Percentiles rank a stretch among this genome's conserved stretches.
phyloP scores from a whole-genome alignment of 805 yeast genomes.

The Jamesozyma piceae region DNA sequence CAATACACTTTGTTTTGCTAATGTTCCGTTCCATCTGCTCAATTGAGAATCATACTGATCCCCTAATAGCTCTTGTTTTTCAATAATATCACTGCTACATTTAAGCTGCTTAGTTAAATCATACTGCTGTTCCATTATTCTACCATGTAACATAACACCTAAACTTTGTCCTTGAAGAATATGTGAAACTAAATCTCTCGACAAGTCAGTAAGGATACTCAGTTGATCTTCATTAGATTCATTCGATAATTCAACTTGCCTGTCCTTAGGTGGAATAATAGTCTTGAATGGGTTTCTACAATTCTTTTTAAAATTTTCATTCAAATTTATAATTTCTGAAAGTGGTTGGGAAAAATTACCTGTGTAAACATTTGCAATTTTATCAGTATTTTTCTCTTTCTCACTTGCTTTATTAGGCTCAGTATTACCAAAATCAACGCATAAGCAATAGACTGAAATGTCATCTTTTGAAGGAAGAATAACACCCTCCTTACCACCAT shows the following conservation, averaged over 20 bases:
- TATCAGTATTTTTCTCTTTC: background rate
- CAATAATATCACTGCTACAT: slow-evolving; percentile 17
- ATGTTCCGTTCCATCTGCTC: slow-evolving; percentile 10
- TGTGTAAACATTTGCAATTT: background rate
- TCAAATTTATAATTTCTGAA: slow-evolving; percentile 14
- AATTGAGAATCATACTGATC: slow-evolving; percentile 12
- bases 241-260: slow-evolving; percentile 16
- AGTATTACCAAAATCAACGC: background rate
- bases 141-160: slow-evolving; percentile 31
- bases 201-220: slow-evolving; percentile 16
- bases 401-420: too few relatives aligned
- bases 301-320: slow-evolving; percentile 10
- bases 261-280: slow-evolving; percentile 16
- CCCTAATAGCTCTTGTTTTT: slow-evolving; percentile 10
- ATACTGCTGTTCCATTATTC: slow-evolving; percentile 32
- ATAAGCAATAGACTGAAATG: background rate
- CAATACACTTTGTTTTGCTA: slow-evolving; percentile 28
- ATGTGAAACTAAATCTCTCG: slow-evolving; percentile 16
- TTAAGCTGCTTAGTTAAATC: slow-evolving; percentile 37
- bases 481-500: slow-evolving; percentile 5
- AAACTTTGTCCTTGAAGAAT: slow-evolving; percentile 24
- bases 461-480: background rate
- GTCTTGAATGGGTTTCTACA: slow-evolving; percentile 11
- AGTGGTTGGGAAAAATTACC: slow-evolving; percentile 16
- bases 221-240: slow-evolving; percentile 23